These are phyloP conservation scores for Teratosphaeria viscida DNA, from an alignment of 2,329 filamentous ascomycete genomes.

Conservation along the genomic window DNA sequence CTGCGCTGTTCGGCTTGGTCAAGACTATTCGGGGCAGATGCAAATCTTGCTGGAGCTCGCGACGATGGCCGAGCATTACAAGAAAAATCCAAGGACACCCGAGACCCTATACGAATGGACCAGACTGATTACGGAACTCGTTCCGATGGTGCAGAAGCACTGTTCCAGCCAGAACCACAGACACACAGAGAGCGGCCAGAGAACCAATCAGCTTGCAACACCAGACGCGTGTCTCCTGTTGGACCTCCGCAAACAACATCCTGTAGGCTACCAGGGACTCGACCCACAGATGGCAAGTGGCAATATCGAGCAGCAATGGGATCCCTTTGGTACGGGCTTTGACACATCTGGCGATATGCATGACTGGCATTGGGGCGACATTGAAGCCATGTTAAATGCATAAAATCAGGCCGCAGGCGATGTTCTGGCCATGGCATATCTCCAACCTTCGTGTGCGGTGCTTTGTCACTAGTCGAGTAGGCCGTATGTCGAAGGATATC, in stretches of 20 bases:
- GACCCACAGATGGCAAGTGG: background rate
- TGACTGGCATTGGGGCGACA: background rate
- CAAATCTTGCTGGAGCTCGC: background rate
- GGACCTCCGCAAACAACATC: background rate
- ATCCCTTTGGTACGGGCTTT: background rate
- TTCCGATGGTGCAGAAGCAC: background rate
- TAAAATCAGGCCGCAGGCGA: background rate
- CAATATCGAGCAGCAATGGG: background rate
- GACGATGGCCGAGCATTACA: background rate
- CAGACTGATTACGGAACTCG: background rate
- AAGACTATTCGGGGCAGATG: background rate
- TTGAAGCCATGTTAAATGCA: background rate
- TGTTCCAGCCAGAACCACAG: background rate
- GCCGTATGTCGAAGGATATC: background rate
- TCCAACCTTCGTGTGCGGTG: background rate
- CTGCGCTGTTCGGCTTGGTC: background rate
- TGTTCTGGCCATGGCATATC: background rate
- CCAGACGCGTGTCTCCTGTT: background rate
- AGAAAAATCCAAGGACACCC: background rate
- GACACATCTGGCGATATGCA: background rate
- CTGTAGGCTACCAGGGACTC: background rate
- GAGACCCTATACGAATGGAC: background rate
- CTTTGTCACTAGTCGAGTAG: background rate
- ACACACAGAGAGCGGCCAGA: background rate
- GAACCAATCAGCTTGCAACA: background rate